Conservation (phyloP, 148 eudicot genomes). For the Fallopia convolvulus region DNA sequence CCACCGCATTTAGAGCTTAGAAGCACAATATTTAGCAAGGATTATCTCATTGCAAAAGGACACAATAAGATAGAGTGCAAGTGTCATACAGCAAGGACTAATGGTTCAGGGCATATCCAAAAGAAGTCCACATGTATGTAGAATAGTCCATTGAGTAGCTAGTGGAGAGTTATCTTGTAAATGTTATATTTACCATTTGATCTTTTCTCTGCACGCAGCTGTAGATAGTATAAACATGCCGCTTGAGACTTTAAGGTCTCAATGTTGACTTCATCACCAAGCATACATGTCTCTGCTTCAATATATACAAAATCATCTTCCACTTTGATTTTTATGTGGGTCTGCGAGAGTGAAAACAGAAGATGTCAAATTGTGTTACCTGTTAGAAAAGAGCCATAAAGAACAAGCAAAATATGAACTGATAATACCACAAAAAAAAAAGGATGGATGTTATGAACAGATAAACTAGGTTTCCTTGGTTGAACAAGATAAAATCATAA, state of each 20-base stretch:
- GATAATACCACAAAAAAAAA: background rate
- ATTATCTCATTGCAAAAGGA: background rate
- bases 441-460: background rate
- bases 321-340: constrained; percentile 47
- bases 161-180: background rate
- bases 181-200: constrained; percentile 43
- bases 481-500: background rate
- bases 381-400: background rate
- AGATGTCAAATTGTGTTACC: background rate
- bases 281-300: constrained; percentile 27
- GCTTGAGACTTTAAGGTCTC: constrained; percentile 62
- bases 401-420: background rate
- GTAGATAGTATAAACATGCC: constrained; percentile 78
- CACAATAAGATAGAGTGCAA: background rate
- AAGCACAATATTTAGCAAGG: background rate
- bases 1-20: background rate
- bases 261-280: constrained; percentile 42
- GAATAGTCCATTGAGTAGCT: background rate
- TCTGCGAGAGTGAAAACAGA: constrained; percentile 30
- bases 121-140: background rate
- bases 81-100: background rate
- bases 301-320: constrained; percentile 46
- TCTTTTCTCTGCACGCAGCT: constrained; percentile 54
- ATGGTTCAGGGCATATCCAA: background rate
- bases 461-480: background rate